Evolutionary conservation across 768 basidiomycete species (phyloP), one percentile per base, ranked within the genome.

Genomic region (Hirschioporus abietinus): DNA sequence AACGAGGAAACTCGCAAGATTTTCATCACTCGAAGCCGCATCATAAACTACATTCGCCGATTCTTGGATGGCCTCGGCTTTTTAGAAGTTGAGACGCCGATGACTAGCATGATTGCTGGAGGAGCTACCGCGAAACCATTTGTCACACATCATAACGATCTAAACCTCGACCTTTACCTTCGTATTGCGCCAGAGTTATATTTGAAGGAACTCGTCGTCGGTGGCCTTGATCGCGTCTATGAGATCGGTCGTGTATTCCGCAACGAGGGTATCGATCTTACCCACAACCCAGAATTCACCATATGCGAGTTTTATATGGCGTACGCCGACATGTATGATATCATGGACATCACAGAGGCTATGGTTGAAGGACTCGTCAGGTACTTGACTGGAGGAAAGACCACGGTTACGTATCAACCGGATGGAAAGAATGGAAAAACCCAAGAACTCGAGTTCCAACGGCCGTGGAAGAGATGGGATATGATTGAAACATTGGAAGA

Each of bases 291-390:
- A 71, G 97, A 99, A 77, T 98, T 98, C 81, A 93, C 94, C 6
- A 96, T 98, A 79, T 99, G 96, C 84, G 96, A 99, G 81, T 99
- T 99, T 79, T 99, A 99, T 75, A 99, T 99, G 96, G 96, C 97
- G 34, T 99, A 98, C 72, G 97, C 97, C 67, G 97, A 99, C 77
- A 96, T 96, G 95, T 91, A 93, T 80, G 97, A 99, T 74, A 67
- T 99, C 66, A 98, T 99, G 96, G 97, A 98, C 58, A 84, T 99
- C 66, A 99, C 97, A 18, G 97, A 99, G 78, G 79, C 80, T 58
- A 83, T 99, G 81, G 75, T 99, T 20, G 92, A 95, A 73, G 93
- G 95, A 8, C 79, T 99, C 78, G 96, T 99, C 74, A 92, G 89
- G 85, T 85, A 83, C 73, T 76, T 99, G 66, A 96, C 88, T 0